These are phyloP conservation scores for Tremella mesenterica DNA, from an alignment of 768 basidiomycete genomes.

Conservation along the genomic window DNA sequence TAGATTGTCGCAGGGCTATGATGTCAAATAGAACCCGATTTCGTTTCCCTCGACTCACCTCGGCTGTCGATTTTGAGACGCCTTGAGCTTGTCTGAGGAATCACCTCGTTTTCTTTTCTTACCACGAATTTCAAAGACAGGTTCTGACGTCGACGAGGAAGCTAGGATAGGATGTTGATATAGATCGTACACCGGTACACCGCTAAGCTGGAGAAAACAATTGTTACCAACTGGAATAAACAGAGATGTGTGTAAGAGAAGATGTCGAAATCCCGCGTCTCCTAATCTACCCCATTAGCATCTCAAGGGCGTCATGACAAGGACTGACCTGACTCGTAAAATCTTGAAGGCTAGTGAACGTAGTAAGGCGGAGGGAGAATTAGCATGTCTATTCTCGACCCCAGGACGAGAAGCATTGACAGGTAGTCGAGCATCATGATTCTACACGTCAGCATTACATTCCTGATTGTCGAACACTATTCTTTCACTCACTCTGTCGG, in stretches of 20 bases:
- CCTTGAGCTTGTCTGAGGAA: not conserved
- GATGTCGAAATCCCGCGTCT: constrained; percentile 63
- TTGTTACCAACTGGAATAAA: constrained; percentile 73
- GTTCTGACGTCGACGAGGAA: no score
- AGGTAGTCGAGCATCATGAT: constrained; percentile 11
- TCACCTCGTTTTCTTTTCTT: not conserved
- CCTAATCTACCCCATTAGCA: constrained; percentile 55
- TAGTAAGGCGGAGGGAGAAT: constrained; percentile 27
- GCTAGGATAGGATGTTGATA: constrained; percentile 19
- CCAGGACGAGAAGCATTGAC: constrained; percentile 30
- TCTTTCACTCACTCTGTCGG: constrained; percentile 13
- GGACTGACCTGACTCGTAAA: constrained; percentile 18
- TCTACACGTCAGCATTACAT: not conserved
- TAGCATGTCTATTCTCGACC: constrained; percentile 31
- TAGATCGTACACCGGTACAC: constrained; percentile 56
- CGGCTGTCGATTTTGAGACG: not conserved
- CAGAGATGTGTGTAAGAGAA: constrained; percentile 64
- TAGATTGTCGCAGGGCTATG: constrained; percentile 22
- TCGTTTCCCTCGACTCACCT: not conserved
- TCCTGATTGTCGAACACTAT: not conserved
- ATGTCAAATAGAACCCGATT: not conserved
- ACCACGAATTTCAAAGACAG: not conserved
- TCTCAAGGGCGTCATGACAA: not conserved
- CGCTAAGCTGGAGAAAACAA: constrained; percentile 75
- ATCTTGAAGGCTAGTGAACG: constrained; percentile 18